Evolutionary conservation across 495 filamentous ascomycete genomes (phyloP).

Genomic region (Penicillium tannophilum): DNA sequence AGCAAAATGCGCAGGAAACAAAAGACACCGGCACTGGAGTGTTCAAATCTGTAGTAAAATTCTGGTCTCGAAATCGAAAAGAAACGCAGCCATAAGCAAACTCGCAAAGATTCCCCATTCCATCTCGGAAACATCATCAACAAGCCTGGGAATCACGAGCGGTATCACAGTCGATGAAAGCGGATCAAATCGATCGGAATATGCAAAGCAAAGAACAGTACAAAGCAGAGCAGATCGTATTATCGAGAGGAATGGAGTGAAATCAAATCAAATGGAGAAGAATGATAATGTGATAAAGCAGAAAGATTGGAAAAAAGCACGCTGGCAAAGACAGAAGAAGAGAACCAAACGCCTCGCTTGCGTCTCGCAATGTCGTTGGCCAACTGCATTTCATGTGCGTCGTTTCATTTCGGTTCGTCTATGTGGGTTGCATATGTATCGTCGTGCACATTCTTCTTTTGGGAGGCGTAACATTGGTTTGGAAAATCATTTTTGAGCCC

Average conservation of each 20-base stretch:
- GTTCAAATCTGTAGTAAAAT: constrained; percentile 8
- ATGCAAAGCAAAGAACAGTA: neutral
- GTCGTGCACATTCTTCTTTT: constrained; percentile 33
- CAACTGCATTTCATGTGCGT: constrained; percentile 32
- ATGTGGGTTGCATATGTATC: constrained; percentile 33
- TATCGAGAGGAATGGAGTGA: constrained; percentile 9
- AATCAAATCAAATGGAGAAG: constrained; percentile 14
- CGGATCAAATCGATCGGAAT: constrained; percentile 6
- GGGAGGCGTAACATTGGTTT: constrained; percentile 14
- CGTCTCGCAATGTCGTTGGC: constrained; percentile 31
- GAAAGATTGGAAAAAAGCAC: constrained; percentile 10
- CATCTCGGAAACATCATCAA: neutral
- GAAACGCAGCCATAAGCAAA: neutral
- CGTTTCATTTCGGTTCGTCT: constrained; percentile 37
- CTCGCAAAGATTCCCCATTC: neutral
- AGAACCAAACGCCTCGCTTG: constrained; percentile 39
- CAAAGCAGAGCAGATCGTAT: constrained; percentile 2
- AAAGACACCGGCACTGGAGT: constrained; percentile 5
- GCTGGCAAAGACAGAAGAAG: constrained; percentile 21
- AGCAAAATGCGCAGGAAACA: constrained; percentile 5
- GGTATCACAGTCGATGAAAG: constrained; percentile 9
- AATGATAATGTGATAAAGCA: constrained; percentile 13
- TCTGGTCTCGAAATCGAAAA: neutral
- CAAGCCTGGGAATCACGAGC: constrained; percentile 6
- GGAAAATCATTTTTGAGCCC: constrained; percentile 13